Evolutionary conservation across 192 early-diverging fungal genomes (phyloP).

Genomic region (Linnemannia exigua): DNA sequence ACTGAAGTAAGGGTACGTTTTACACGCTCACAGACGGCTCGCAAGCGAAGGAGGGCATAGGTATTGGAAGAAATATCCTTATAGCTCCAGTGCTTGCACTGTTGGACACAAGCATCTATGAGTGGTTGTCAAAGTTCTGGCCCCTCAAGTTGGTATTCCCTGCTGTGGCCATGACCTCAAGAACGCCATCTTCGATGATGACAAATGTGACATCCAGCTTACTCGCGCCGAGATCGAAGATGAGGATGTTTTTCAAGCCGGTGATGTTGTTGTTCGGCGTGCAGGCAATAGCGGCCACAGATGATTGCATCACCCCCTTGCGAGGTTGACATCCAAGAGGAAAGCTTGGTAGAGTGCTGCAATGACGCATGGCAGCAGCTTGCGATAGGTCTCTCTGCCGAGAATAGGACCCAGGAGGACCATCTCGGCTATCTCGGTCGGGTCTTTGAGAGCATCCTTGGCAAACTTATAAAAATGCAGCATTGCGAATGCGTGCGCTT

Average conservation of each 20-base stretch:
- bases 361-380: too few relatives aligned
- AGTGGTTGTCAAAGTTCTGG: constrained; percentile 99
- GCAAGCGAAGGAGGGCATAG: constrained; percentile 96
- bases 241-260: constrained; percentile 94
- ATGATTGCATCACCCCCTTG: too few relatives aligned
- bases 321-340: too few relatives aligned
- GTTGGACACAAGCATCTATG: constrained; percentile 93
- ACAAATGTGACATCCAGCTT: constrained; percentile 98
- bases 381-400: too few relatives aligned
- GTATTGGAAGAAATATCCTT: constrained; percentile 93
- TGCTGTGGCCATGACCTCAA: constrained; percentile 98
- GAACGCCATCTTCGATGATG: constrained; percentile 97
- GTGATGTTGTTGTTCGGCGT: constrained; percentile 96
- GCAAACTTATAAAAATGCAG: constrained; percentile 32
- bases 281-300: constrained; percentile 99
- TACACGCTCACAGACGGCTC: constrained; percentile 97
- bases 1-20: constrained; percentile 97
- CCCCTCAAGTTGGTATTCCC: constrained; percentile 99
- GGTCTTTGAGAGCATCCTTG: too few relatives aligned
- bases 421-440: too few relatives aligned
- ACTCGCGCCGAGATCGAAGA: constrained; percentile 98
- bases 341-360: too few relatives aligned
- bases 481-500: constrained; percentile 21
- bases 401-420: too few relatives aligned
- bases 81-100: constrained; percentile 99